phyloP scores from a whole-genome alignment of 257 asterid genomes.

The Rehmannia glutinosa region DNA sequence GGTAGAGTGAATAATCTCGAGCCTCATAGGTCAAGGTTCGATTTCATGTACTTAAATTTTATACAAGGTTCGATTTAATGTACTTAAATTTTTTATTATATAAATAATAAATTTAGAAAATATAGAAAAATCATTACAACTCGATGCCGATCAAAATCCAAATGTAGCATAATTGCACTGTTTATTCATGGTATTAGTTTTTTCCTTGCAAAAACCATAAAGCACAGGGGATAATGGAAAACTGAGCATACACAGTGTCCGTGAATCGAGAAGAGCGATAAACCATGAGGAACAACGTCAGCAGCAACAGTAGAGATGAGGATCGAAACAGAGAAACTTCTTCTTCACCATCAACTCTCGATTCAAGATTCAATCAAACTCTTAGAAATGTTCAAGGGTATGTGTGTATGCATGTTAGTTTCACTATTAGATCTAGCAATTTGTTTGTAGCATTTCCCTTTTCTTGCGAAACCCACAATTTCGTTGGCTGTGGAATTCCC shows the following conservation, averaged over 20 bases:
- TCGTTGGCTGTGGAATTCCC: not conserved
- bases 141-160: too few relatives aligned
- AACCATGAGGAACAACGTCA: slow-evolving; percentile 39
- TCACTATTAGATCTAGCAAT: slow-evolving; percentile 32
- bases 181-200: too few relatives aligned
- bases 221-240: not conserved
- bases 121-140: too few relatives aligned
- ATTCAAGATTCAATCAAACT: slow-evolving; percentile 95
- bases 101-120: too few relatives aligned
- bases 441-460: too few relatives aligned
- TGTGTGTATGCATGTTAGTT: slow-evolving; percentile 10
- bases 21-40: too few relatives aligned
- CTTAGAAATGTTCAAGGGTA: slow-evolving; percentile 97
- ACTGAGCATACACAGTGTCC: not conserved
- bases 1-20: too few relatives aligned
- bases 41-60: too few relatives aligned
- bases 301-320: slow-evolving; percentile 39
- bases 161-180: too few relatives aligned
- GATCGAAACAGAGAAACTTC: slow-evolving; percentile 47
- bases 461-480: slow-evolving; percentile 1
- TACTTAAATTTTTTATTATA: too few relatives aligned
- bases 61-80: too few relatives aligned
- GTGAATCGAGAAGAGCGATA: slow-evolving; percentile 4
- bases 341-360: slow-evolving; percentile 47
- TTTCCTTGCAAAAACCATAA: too few relatives aligned